Base-by-base conservation (phyloP, 306 rosid species). In the Begonia loranthoides region DNA sequence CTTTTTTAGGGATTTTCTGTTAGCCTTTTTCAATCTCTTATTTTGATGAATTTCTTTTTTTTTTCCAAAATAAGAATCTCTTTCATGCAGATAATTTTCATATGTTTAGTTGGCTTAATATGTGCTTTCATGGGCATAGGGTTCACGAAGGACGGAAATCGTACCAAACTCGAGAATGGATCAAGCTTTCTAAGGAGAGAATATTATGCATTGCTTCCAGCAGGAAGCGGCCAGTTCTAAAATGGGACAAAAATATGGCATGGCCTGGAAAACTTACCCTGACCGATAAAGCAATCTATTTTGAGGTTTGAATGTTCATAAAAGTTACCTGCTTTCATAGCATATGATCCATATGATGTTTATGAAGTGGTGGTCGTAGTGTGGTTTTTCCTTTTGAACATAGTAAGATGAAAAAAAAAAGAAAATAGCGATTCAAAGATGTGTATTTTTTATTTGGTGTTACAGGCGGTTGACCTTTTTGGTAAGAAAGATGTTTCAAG, bases 191-290 rank as follows among this genome's bases (percentile, higher is more conserved):
- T 10, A 59, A 58, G 67, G 99, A 90, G 71, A 80, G 69, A 70
- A 72, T 90, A 61, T 65, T 90, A 61, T 90, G 95, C 66, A 62
- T 86, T 64, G 84, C 87, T 63, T 78, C 86, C 74, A 79, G 79
- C 77, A 84, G 69, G 63, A 82, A 86, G 70, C 79, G 65, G 47
- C 99, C 99, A 40, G 81, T 86, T 65, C 77, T 90, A 54, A 90
- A 90, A 74, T 90, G 99, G 99, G 94, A 82, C 78, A 82, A 83
- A 36, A 82, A 82, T 65, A 58, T 85, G 76, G 95, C 99, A 53
- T 90, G 95, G 99, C 99, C 99, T 0, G 99, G 99, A 55, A 82
- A 80, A 66, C 80, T 90, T 51, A 86, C 94, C 58, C 83, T 90
- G 57, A 82, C 99, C 9, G 83, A 82, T 63, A 86, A 67, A 72